These are phyloP conservation scores for Xylaria flabelliformis DNA, from an alignment of 495 filamentous ascomycete species.

Conservation along the genomic window DNA sequence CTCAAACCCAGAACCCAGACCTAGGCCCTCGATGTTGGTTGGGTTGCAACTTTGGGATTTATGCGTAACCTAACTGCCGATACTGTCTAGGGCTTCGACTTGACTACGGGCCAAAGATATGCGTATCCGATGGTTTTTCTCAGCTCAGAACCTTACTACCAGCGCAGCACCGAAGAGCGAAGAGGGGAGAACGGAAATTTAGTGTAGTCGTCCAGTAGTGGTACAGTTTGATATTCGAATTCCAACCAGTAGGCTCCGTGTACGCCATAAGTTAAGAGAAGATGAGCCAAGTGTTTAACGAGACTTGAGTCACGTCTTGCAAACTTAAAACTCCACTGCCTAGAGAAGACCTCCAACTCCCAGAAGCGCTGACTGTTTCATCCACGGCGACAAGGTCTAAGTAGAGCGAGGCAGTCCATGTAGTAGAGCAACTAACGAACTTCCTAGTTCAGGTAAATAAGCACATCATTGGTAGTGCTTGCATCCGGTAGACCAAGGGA, in stretches of 20 bases:
- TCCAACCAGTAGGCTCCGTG: neutral
- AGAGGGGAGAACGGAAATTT: neutral
- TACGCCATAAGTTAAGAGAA: neutral
- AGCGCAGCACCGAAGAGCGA: too few species aligned
- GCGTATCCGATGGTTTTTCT: neutral
- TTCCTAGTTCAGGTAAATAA: neutral
- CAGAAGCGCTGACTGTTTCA: neutral
- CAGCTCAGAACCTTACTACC: neutral
- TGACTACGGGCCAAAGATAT: neutral
- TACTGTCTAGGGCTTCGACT: neutral
- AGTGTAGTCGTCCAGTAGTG: neutral
- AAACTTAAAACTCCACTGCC: neutral
- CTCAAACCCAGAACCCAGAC: neutral
- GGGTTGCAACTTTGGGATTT: neutral
- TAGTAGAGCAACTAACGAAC: neutral
- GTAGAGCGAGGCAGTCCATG: neutral
- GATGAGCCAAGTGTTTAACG: neutral
- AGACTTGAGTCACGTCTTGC: neutral
- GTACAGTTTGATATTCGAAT: neutral
- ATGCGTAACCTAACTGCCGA: neutral
- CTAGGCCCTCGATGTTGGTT: neutral
- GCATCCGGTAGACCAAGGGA: neutral
- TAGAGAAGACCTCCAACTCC: neutral
- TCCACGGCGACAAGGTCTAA: neutral
- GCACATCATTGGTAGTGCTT: neutral